Percentiles rank a stretch among this genome's conserved stretches.
These are phyloP conservation scores for Dendrocalamus latiflorus DNA, from an alignment of 202 grass and related monocot genomes.

Conservation along the genomic window DNA sequence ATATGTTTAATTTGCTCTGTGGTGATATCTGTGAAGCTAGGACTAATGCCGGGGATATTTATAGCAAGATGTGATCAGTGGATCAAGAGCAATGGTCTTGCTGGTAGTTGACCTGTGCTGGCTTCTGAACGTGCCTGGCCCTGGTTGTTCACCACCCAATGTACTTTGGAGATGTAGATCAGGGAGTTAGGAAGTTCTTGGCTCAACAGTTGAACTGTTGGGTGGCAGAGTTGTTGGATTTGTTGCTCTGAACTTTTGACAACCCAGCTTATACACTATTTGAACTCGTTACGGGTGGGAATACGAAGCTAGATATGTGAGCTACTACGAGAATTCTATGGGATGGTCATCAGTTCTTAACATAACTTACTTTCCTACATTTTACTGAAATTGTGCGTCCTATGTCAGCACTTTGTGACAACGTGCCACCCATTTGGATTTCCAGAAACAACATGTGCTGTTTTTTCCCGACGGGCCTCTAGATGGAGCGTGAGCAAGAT, in stretches of 20 bases:
- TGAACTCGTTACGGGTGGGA: background rate
- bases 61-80: conserved; percentile 14
- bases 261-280: background rate
- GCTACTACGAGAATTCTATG: background rate
- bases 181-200: conserved; percentile 31
- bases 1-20: background rate
- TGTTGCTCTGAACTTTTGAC: conserved; percentile 26
- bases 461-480: too few species aligned
- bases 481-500: too few species aligned
- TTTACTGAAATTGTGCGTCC: too few species aligned
- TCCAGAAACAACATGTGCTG: too few species aligned
- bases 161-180: background rate
- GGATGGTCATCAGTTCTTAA: background rate
- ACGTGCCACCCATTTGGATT: too few species aligned
- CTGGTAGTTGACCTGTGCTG: conserved; percentile 30
- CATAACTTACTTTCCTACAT: too few species aligned
- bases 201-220: conserved; percentile 14
- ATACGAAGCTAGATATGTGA: background rate
- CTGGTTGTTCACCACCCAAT: conserved; percentile 41
- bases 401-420: too few species aligned
- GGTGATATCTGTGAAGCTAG: background rate
- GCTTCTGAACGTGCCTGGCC: background rate
- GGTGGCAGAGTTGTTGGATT: conserved; percentile 16
- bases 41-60: conserved; percentile 31
- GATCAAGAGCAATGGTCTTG: background rate